Evolutionary conservation across 345 rosid species (phyloP).

Genomic region (sweet orange (Citrus sinensis)): DVS_A1.0 CM039169.1:27930501-27931000

Average conservation of each 20-base stretch:
- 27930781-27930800: neutral
- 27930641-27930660: neutral
- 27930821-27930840: slow-evolving; percentile 19
- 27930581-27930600: neutral
- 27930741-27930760: neutral
- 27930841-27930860: slow-evolving; percentile 12
- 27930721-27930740: neutral
- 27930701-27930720: neutral
- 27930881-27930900: neutral
- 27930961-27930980: neutral
- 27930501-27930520: neutral
- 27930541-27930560: neutral
- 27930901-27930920: neutral
- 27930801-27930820: neutral
- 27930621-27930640: neutral
- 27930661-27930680: too few relatives aligned
- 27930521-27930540: neutral
- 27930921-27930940: slow-evolving; percentile 6
- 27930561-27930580: neutral
- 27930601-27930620: neutral
- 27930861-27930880: neutral
- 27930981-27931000: neutral
- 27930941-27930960: slow-evolving; percentile 8
- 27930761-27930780: neutral
- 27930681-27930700: neutral